Evolutionary conservation across 2,329 filamentous ascomycete genomes (phyloP), one percentile per base, ranked within the genome.

Genomic region (Sarocladium brachiariae): DNA sequence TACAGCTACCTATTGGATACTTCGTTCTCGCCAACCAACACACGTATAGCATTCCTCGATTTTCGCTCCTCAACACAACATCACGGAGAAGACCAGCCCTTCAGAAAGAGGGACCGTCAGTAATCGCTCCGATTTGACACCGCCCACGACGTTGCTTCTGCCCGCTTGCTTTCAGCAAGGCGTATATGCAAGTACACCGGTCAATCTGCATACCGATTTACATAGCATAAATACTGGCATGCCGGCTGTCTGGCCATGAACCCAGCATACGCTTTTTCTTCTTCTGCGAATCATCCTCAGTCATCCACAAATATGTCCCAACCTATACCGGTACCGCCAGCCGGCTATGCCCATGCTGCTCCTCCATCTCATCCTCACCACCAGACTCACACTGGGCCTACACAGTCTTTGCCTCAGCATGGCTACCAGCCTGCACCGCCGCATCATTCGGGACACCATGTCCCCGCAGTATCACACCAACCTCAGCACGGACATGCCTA

Each of bases 221-320:
- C 16, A n/a, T 47, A 33, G 27, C 10, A 33, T 14, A 47, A 23
- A 6, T 7, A 33, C 16, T 31, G 43, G 25, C 24, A 4, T 33
- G 25, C 25, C 4, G 16, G 4, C 19, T 21, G 25, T 9, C 27
- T n/a, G 27, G 10, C 33, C 31, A 49, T 49, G 46, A 49, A 37
- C 31, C 23, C 41, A 23, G 43, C 16, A 31, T 27, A 47, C 43
- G 14, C 21, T 9, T n/a, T 47, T 23, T 25, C 50, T 45, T 19
- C 37, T 13, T 19, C 49, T 31, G 3, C 38, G 47, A 35, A 5
- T 9, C 49, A 51, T 13, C 31, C 24, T 19, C 43, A 49, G 5
- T 27, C 31, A 27, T 19, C 19, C 30, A 10, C 50, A 21, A 31
- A 48, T 16, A 48, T 53, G 41, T 41, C 51, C 31, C 51, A 53